These are phyloP conservation scores for Fusarium secorum DNA, from an alignment of 2,329 filamentous ascomycete species.

Conservation along the genomic window DNA sequence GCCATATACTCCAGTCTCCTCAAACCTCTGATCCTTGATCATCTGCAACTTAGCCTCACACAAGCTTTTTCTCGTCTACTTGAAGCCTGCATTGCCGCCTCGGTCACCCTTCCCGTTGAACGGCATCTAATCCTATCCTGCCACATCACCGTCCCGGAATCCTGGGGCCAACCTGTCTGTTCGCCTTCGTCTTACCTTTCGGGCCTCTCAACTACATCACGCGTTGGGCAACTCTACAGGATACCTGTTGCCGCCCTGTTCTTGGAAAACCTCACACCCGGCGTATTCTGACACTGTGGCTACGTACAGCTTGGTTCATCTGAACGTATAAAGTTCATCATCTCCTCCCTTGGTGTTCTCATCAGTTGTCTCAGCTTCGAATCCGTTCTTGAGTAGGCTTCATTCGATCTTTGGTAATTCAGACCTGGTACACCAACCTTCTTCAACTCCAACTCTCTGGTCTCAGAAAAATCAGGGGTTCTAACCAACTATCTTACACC, in stretches of 20 bases:
- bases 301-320: constrained; percentile 10
- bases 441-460: neutral
- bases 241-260: constrained; percentile 14
- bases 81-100: constrained; percentile 29
- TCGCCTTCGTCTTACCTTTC: constrained; percentile 35
- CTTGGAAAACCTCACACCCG: constrained; percentile 22
- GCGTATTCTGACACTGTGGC: constrained; percentile 19
- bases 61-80: constrained; percentile 25
- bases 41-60: constrained; percentile 27
- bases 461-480: neutral
- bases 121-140: constrained; percentile 41
- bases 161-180: constrained; percentile 23
- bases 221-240: constrained; percentile 23
- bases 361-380: constrained; percentile 3
- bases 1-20: constrained; percentile 7
- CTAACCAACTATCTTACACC: neutral
- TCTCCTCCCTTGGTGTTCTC: constrained; percentile 7
- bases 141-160: constrained; percentile 41
- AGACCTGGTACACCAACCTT: neutral
- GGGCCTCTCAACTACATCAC: constrained; percentile 33
- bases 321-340: constrained; percentile 34
- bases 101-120: constrained; percentile 18
- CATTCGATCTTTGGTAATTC: neutral
- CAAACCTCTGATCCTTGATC: constrained; percentile 6
- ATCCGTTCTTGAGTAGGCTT: neutral